These are phyloP conservation scores for Coelomomyces lativittatus DNA, from an alignment of 371 early-diverging fungal genomes.

Conservation along the genomic window DNA sequence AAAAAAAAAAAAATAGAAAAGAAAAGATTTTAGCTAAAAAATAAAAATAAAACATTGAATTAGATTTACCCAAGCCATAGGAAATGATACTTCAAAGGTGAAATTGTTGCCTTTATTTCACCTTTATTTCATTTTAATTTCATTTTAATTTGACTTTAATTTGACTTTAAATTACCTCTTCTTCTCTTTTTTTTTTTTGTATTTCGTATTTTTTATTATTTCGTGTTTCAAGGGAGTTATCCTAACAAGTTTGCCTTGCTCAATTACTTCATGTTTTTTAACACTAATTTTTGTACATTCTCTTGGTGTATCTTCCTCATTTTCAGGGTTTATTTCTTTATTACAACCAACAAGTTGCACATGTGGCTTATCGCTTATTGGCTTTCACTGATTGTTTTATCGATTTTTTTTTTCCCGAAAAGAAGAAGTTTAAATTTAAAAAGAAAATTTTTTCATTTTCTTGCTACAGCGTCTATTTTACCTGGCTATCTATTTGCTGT, in stretches of 20 bases:
- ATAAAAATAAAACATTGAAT: too few relatives aligned
- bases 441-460: not conserved
- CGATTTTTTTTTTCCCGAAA: not conserved
- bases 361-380: not conserved
- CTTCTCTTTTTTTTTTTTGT: not conserved
- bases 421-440: not conserved
- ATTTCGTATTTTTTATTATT: not conserved
- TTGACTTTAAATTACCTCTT: too few relatives aligned
- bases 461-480: not conserved
- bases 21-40: too few relatives aligned
- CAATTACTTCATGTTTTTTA: too few relatives aligned
- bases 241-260: too few relatives aligned
- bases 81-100: too few relatives aligned
- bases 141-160: too few relatives aligned
- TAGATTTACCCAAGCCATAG: too few relatives aligned
- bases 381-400: not conserved
- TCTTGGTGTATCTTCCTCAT: not conserved
- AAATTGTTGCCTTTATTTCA: too few relatives aligned
- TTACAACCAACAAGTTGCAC: not conserved
- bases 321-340: not conserved
- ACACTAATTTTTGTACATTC: not conserved
- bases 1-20: too few relatives aligned
- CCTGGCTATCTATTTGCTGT: not conserved
- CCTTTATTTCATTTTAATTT: too few relatives aligned
- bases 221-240: not conserved